Conservation (phyloP, 345 rosid genomes). For the Boechera stricta region DNA sequence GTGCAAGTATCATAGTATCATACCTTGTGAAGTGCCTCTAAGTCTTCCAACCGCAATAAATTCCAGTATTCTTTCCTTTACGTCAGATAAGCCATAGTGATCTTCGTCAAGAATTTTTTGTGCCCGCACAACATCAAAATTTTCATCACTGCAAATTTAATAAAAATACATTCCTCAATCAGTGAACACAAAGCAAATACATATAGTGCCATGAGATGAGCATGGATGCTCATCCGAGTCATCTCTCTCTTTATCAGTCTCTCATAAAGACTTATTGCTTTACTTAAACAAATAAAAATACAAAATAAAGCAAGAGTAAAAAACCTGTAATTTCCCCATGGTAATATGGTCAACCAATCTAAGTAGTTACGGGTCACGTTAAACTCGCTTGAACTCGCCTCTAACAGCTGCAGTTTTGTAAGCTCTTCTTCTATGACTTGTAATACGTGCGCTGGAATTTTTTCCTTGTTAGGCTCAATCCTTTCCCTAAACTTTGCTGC, state of each 20-base stretch:
- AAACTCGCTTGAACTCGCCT: slow-evolving; percentile 99
- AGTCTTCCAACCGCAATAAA: slow-evolving; percentile 99
- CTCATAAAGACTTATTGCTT: slow-evolving; percentile 25
- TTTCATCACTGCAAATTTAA: slow-evolving; percentile 78
- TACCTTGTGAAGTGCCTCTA: slow-evolving; percentile 97
- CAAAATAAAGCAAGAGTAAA: slow-evolving; percentile 29
- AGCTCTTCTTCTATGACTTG: slow-evolving; percentile 99
- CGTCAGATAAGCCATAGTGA: slow-evolving; percentile 96
- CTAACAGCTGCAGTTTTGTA: slow-evolving; percentile 94
- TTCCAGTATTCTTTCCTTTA: slow-evolving; percentile 97
- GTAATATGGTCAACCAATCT: slow-evolving; percentile 96
- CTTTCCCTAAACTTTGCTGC: slow-evolving; percentile 97
- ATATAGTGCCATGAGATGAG: slow-evolving; percentile 17
- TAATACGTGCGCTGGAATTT: slow-evolving; percentile 82
- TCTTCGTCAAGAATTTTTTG: slow-evolving; percentile 96
- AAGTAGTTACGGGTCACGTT: slow-evolving; percentile 98
- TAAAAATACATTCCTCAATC: background rate
- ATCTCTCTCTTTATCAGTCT: slow-evolving; percentile 8
- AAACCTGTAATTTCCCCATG: slow-evolving; percentile 98
- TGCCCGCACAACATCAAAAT: slow-evolving; percentile 88
- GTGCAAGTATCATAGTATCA: slow-evolving; percentile 39
- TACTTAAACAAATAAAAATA: background rate
- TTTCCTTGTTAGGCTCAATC: slow-evolving; percentile 84
- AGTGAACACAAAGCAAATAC: slow-evolving; percentile 26
- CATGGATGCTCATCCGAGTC: background rate